phyloP scores from a whole-genome alignment of 345 rosid species.

The Citrus mangshanensis region DNA sequence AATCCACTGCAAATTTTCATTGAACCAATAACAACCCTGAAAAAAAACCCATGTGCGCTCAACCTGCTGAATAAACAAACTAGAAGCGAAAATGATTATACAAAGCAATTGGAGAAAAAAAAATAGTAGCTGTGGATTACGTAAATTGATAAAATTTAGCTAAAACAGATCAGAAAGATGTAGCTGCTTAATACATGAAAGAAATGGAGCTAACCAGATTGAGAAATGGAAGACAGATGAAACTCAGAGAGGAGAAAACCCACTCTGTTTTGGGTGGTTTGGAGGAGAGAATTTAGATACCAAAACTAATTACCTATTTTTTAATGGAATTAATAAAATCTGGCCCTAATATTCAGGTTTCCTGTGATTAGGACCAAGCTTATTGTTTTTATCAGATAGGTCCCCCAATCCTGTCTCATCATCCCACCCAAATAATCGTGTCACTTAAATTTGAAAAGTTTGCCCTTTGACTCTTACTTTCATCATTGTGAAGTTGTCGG shows the following conservation, averaged over 20 bases:
- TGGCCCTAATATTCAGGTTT: not conserved
- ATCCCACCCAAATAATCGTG: not conserved
- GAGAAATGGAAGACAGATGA: conserved; percentile 32
- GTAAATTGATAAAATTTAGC: not conserved
- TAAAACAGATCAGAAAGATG: not conserved
- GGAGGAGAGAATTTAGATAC: conserved; percentile 17
- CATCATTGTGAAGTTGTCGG: not conserved
- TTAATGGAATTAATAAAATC: too few species aligned
- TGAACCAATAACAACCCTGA: conserved; percentile 30
- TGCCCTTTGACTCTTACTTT: not conserved
- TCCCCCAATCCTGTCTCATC: not conserved
- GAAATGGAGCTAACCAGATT: conserved; percentile 30
- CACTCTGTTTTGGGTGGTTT: conserved; percentile 20
- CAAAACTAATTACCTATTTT: too few species aligned
- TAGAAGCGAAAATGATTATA: not conserved
- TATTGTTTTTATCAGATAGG: not conserved
- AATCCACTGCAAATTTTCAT: not conserved
- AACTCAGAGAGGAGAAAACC: conserved; percentile 22
- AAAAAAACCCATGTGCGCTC: conserved; percentile 4
- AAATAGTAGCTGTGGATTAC: not conserved
- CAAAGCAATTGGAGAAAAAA: not conserved
- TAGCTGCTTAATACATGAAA: not conserved
- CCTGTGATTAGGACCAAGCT: not conserved
- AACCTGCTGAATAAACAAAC: not conserved
- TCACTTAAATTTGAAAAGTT: not conserved